Evolutionary conservation across 108 stramenopile species (phyloP).

Genomic region (Aurantiochytrium sp.): DNA sequence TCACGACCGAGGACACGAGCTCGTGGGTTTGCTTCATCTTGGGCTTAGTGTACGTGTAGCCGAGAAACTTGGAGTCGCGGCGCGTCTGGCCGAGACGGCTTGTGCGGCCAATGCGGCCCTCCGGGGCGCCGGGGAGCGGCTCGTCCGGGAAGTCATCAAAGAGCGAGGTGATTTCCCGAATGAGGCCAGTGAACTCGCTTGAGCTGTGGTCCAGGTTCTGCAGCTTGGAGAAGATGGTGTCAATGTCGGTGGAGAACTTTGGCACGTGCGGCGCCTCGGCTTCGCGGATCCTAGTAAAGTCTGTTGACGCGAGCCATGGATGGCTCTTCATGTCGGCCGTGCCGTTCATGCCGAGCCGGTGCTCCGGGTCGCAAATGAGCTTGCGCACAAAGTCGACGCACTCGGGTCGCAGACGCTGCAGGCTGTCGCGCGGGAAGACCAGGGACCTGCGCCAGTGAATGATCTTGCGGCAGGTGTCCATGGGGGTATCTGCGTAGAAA

Average conservation of each 20-base stretch:
- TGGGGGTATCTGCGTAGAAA: slow-evolving; percentile 97
- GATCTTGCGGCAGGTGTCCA: slow-evolving; percentile 90
- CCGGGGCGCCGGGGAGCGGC: slow-evolving; percentile 34
- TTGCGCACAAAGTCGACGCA: slow-evolving; percentile 47
- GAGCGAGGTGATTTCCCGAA: slow-evolving; percentile 50
- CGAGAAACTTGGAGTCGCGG: slow-evolving; percentile 47
- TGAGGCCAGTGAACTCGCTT: slow-evolving; percentile 27
- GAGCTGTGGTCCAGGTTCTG: slow-evolving; percentile 16
- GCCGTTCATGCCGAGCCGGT: slow-evolving; percentile 48
- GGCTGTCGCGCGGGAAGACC: slow-evolving; percentile 49
- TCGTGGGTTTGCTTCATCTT: slow-evolving; percentile 31
- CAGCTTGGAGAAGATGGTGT: slow-evolving; percentile 40
- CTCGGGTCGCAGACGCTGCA: background rate
- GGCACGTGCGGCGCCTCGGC: slow-evolving; percentile 52
- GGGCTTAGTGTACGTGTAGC: slow-evolving; percentile 50
- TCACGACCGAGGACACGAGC: background rate
- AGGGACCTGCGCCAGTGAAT: slow-evolving; percentile 56
- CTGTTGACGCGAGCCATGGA: slow-evolving; percentile 49
- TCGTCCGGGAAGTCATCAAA: slow-evolving; percentile 53
- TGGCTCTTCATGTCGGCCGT: slow-evolving; percentile 55
- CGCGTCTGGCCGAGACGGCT: slow-evolving; percentile 6
- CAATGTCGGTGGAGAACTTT: slow-evolving; percentile 35
- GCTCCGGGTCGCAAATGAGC: slow-evolving; percentile 47
- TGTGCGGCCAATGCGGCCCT: slow-evolving; percentile 38
- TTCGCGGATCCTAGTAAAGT: slow-evolving; percentile 45